A percentile compares a stretch with the other conserved stretches of the same genome.
phyloP scores from a whole-genome alignment of 371 early-diverging fungal genomes.

The Chytridiales sp. region DNA sequence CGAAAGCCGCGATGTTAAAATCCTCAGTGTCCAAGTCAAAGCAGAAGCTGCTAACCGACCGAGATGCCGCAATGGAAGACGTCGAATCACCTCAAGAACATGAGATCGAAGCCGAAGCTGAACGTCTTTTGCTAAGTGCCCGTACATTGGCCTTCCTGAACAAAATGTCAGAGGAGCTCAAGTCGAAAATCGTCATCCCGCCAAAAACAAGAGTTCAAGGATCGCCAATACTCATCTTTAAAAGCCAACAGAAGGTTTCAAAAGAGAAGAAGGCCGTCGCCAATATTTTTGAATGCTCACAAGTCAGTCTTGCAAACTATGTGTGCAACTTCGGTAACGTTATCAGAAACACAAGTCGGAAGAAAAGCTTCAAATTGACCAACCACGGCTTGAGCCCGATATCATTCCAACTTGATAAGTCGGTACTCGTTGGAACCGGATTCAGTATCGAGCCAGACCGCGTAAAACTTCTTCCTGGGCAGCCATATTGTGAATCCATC shows the following conservation, averaged over 20 bases:
- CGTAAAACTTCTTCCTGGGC: slow-evolving; percentile 44
- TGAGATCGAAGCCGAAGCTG: slow-evolving; percentile 40
- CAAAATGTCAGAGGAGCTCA: slow-evolving; percentile 31
- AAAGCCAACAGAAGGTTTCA: slow-evolving; percentile 25
- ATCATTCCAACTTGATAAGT: slow-evolving; percentile 40
- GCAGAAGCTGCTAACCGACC: slow-evolving; percentile 1
- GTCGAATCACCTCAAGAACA: neutral
- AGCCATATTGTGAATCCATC: slow-evolving; percentile 37
- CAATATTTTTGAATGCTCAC: slow-evolving; percentile 35
- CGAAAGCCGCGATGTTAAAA: slow-evolving; percentile 9
- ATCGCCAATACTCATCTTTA: slow-evolving; percentile 37
- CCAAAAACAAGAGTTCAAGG: slow-evolving; percentile 38
- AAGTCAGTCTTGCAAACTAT: slow-evolving; percentile 35
- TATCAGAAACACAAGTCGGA: slow-evolving; percentile 41
- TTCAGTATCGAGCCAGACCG: slow-evolving; percentile 53
- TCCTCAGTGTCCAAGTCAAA: slow-evolving; percentile 8
- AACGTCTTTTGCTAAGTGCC: slow-evolving; percentile 30
- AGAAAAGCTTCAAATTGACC: slow-evolving; percentile 36
- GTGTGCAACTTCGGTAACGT: slow-evolving; percentile 54
- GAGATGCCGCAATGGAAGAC: neutral
- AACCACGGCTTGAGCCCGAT: slow-evolving; percentile 37
- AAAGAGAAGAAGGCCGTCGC: slow-evolving; percentile 30
- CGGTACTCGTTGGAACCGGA: slow-evolving; percentile 36
- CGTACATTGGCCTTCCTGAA: slow-evolving; percentile 34
- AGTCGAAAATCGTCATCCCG: slow-evolving; percentile 7